These are phyloP conservation scores for Solanum pimpinellifolium DNA, from an alignment of 257 asterid species.

Conservation along the genomic window DNA sequence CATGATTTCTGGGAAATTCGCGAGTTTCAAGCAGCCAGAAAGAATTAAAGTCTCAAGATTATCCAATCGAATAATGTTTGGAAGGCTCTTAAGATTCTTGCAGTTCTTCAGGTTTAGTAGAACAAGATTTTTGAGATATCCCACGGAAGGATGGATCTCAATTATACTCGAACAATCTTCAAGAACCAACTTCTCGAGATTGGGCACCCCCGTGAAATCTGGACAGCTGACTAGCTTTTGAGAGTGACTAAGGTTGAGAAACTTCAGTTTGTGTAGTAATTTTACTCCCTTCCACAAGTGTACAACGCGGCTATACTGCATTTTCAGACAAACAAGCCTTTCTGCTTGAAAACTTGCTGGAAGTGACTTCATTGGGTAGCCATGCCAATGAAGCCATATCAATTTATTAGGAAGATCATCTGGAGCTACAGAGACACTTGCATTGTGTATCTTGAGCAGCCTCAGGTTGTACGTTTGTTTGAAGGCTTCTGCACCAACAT, in stretches of 20 bases:
- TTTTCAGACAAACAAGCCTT: neutral
- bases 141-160: slow-evolving; percentile 1
- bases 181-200: slow-evolving; percentile 2
- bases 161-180: neutral
- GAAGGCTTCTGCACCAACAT: neutral
- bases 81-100: neutral
- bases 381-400: slow-evolving; percentile 5
- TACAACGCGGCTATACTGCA: neutral
- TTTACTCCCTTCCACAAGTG: slow-evolving; percentile 4
- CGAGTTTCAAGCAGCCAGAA: slow-evolving; percentile 4
- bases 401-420: neutral
- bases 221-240: slow-evolving; percentile 1
- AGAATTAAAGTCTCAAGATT: neutral
- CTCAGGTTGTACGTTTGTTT: neutral
- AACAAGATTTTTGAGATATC: neutral
- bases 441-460: slow-evolving; percentile 11
- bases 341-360: neutral
- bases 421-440: neutral
- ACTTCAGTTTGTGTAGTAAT: slow-evolving; percentile 1
- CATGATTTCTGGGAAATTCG: neutral
- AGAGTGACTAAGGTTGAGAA: slow-evolving; percentile 15
- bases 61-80: neutral
- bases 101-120: slow-evolving; percentile 3
- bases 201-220: slow-evolving; percentile 3
- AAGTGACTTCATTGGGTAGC: neutral